Evolutionary conservation across 2,329 filamentous ascomycete genomes (phyloP), one percentile per base, ranked within the genome.

Genomic region (Fusarium odoratissimum): DNA sequence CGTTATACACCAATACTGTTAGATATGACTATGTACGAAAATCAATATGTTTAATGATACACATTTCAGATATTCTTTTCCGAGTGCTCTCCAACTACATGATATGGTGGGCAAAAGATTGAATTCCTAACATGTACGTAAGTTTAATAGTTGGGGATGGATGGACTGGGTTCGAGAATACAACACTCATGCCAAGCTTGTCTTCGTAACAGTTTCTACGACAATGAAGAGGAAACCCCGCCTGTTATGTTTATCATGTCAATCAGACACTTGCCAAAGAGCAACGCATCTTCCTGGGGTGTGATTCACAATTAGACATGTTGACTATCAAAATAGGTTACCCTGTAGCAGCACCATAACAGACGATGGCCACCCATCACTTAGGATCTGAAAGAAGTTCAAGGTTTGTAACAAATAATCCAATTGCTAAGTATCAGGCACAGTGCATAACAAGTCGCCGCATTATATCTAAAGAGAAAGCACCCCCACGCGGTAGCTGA

Each of bases 41-140:
- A 67, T 49, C 31, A 30, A 66, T 42, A 64, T 72, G 44, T 48
- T 67, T 71, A 73, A 71, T 66, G 67, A 63, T 44, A 45, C 38
- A 37, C 13, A 44, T 17, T 61, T 42, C 19, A 40, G 30, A 44
- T 25, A 30, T 14, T 65, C 11, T 17, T 3, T 16, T 21, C 16
- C 30, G 21, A 4, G 7, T 54, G 9, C 23, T 28, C 9, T 28
- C 28, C 9, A 8, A n/a, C 7, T 38, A 21, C 28, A 17, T 8
- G 31, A 13, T 33, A 17, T 28, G 23, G 16, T 28, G 33, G 33
- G 11, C 10, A n/a, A 40, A 19, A 28, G 8, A 6, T 40, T 38
- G 8, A 49, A 33, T 14, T 31, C 30, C 30, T n/a, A 49, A 9
- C 12, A 23, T 7, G 10, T 13, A 9, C 7, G 10, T 23, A 23